Conservation (phyloP, 169 alveolate genomes). For the Eimeria sp. region DNA sequence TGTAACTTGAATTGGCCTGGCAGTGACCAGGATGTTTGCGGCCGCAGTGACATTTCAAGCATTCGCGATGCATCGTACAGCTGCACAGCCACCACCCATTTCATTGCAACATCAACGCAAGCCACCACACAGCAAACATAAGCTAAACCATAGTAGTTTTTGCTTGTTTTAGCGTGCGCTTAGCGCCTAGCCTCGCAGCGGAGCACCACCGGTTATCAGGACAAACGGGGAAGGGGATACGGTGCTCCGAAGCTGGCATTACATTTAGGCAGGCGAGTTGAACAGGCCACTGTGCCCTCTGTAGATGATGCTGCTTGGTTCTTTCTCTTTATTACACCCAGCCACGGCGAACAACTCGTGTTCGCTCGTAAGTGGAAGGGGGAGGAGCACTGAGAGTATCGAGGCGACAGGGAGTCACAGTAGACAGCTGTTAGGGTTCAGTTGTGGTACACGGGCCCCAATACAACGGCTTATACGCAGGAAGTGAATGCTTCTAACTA, state of each 20-base stretch:
- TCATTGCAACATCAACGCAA: background rate
- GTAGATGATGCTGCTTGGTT: background rate
- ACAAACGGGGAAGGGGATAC: background rate
- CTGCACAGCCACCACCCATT: background rate
- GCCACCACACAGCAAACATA: background rate
- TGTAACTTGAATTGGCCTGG: conserved; percentile 63
- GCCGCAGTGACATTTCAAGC: conserved; percentile 69
- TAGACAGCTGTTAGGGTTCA: too few relatives aligned
- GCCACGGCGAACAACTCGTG: background rate
- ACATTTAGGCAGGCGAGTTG: too few relatives aligned
- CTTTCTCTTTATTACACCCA: background rate
- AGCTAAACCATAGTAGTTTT: background rate
- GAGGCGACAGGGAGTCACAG: too few relatives aligned
- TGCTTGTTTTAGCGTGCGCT: background rate
- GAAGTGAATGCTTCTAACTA: too few relatives aligned
- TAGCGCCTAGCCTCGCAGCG: background rate
- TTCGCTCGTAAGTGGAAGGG: background rate
- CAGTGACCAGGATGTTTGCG: conserved; percentile 75
- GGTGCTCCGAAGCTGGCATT: background rate
- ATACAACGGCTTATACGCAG: too few relatives aligned
- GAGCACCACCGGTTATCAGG: background rate
- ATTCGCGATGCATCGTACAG: background rate
- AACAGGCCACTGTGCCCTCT: background rate
- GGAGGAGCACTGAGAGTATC: background rate
- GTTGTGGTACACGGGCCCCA: too few relatives aligned